Base-by-base conservation (phyloP, 225 moss, liverwort and hornwort species). In the Marchantia polymorpha region DNA sequence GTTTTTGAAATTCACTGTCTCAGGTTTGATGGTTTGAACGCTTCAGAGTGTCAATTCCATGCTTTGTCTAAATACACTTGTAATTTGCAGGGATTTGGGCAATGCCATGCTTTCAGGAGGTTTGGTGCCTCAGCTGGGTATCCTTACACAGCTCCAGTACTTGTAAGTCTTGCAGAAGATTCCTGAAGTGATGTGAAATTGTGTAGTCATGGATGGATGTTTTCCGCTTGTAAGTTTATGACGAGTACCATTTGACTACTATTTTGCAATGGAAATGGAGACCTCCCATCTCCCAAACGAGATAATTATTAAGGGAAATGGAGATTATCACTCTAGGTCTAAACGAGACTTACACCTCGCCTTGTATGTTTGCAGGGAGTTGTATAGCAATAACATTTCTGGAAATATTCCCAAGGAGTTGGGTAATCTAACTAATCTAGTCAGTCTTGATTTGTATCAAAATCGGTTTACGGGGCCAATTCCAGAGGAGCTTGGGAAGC, bases 371-470 rank as follows among this genome's bases (percentile, higher is more conserved):
- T 89, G 87, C 95, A 99, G 99, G 91, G 99, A 95, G 81, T 87
- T 99, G 82, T 99, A 99, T 79, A 95, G 92, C 87, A 99, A 99
- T 84, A 93, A 99, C 72, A 88, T 99, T 71, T 88, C 93, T 78
- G 99, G 99, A 54, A 1, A 7, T 3, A 92, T 99, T 81, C 99
- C 99, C 69, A 81, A 82, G 83, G 91, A 93, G 90, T 81, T 99
- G 86, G 99, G 95, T 77, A 95, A 93, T 83, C 80, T 99, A 58
- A 87, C 90, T 64, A 73, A 60, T 78, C 85, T 99, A 65, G 90
- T 95, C 79, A 99, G 99, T 87, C 81, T 99, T 70, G 99, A 99
- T 86, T 83, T 99, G 64, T 99, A 99, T 82, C 90, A 90, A 77
- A 99, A 99, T 80, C 82, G 81, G 46, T 92, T 99, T 46, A 81